These are phyloP conservation scores for Trametes cinnabarina DNA, from an alignment of 768 basidiomycete genomes.

Conservation along the genomic window DNA sequence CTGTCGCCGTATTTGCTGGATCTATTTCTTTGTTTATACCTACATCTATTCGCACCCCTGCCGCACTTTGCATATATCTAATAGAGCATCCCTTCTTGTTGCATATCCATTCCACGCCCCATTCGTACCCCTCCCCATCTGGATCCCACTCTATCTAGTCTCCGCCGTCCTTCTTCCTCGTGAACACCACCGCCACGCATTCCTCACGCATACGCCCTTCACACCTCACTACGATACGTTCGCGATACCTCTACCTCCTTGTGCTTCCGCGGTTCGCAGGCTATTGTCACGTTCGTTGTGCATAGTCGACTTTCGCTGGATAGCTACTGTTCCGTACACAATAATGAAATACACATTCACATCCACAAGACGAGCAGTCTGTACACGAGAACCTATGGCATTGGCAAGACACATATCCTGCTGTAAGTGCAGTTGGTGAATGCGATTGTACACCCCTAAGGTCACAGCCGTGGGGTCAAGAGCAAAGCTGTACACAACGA, in stretches of 20 bases:
- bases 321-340: conserved; percentile 3
- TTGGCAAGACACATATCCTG: not conserved
- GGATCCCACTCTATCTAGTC: not conserved
- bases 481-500: too few species aligned
- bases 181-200: not conserved
- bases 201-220: conserved; percentile 4
- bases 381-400: not conserved
- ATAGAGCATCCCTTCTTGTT: conserved; percentile 15
- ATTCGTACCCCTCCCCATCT: not conserved
- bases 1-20: not conserved
- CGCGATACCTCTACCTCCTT: conserved; percentile 18
- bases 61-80: conserved; percentile 6
- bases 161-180: not conserved
- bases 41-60: conserved; percentile 14
- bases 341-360: not conserved
- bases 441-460: too few species aligned
- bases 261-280: conserved; percentile 9
- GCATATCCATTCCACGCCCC: conserved; percentile 4
- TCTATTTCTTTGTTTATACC: conserved; percentile 17
- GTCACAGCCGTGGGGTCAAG: too few species aligned
- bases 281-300: conserved; percentile 14
- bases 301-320: conserved; percentile 9
- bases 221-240: conserved; percentile 17
- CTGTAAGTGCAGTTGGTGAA: too few species aligned
- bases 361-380: not conserved